Evolutionary conservation across 202 grass and related monocot genomes (phyloP).

Genomic region (Sporobolus alterniflorus): DNA sequence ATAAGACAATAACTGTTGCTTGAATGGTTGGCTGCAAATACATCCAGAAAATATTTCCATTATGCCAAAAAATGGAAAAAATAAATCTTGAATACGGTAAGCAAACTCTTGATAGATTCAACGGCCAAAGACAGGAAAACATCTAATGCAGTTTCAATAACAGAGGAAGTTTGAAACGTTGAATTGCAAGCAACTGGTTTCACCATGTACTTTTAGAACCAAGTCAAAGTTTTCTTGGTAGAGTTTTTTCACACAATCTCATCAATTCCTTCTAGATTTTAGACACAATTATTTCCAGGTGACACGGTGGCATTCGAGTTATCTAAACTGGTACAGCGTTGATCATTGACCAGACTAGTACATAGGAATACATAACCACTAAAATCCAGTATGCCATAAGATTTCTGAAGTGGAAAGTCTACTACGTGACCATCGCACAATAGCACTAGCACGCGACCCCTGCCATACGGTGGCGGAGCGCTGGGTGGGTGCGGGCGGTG

Average conservation of each 20-base stretch:
- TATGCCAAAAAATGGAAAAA: background rate
- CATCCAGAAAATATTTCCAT: background rate
- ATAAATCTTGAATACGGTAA: background rate
- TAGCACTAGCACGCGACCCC: too few species aligned
- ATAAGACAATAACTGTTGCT: background rate
- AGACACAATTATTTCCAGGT: background rate
- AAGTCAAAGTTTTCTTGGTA: background rate
- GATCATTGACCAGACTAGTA: background rate
- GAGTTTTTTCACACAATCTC: background rate
- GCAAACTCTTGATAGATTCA: background rate
- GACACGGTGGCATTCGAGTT: background rate
- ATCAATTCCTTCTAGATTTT: too few species aligned
- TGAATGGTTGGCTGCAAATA: background rate
- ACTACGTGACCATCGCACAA: too few species aligned
- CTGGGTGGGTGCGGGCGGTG: too few species aligned
- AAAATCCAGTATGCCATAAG: background rate
- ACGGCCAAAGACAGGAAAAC: background rate
- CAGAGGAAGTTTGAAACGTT: background rate
- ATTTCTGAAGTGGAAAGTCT: background rate
- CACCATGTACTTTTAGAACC: background rate
- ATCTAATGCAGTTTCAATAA: background rate
- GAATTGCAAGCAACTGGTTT: background rate
- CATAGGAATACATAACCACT: background rate
- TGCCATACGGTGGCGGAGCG: too few species aligned
- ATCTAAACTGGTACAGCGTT: background rate